Evolutionary conservation across 2,329 filamentous ascomycete genomes (phyloP), one percentile per base, ranked within the genome.

Genomic region (Cercospora berteroae): DNA sequence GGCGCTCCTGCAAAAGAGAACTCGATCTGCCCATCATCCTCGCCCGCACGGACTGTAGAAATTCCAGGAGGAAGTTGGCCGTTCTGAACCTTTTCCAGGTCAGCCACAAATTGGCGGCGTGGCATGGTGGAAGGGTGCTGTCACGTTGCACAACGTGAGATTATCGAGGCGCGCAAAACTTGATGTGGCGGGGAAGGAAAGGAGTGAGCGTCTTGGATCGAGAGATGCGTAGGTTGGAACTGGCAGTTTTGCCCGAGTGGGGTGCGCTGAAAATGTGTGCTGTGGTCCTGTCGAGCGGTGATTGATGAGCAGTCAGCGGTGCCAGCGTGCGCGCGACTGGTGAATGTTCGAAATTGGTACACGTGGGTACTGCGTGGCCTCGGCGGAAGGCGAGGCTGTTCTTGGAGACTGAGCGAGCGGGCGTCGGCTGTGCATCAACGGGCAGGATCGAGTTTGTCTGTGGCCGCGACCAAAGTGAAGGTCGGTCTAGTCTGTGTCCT

Each of bases 21-120:
- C 13, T 84, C 84, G 65, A 96, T 83, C 65, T 91, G 87, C 60
- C 90, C 91, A 77, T 94, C 90, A 33, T 90, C 89, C 5, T 89
- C 87, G 16, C 90, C 90, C 39, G 82, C 80, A 36, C 80, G 79
- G 25, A 96, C 80, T 36, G 82, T 75, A 58, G 79, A 79, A 58
- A 95, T 81, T 59, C 83, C 79, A 0, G 80, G 70, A 57, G 87
- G 80, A 2, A 73, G 73, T 20, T 79, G 74, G 48, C 75, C 73
- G 13, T 74, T 68, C 6, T 78, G 79, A 7, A 79, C 82, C 52
- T 80, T 78, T 29, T 76, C 80, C 74, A 83, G 80, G 75, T 94
- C 90, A 60, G 82, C 80, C 58, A 88, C 82, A 77, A 91, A 94
- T 39, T 86, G 84, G 73, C 85, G 86, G 67, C 88, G 84, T 70